phyloP scores from a whole-genome alignment of 306 rosid species.

The Nissolia schottii region DNA sequence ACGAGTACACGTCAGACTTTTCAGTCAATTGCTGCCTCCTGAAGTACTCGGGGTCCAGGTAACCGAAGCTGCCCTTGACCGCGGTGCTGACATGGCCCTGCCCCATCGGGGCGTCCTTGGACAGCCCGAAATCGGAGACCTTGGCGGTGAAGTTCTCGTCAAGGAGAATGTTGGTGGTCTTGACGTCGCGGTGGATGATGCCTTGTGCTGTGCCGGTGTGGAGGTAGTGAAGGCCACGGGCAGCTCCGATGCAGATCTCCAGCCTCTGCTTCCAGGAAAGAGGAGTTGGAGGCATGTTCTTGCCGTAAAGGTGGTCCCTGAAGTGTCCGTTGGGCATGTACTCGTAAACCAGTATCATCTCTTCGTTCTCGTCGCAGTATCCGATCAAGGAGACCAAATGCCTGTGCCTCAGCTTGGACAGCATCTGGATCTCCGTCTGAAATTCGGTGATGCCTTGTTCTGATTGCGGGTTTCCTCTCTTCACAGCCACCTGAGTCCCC shows the following conservation, averaged over 20 bases:
- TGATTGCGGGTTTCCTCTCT: constrained; percentile 60
- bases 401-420: constrained; percentile 55
- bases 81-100: constrained; percentile 62
- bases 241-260: too few species aligned
- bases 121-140: constrained; percentile 56
- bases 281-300: constrained; percentile 33
- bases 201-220: constrained; percentile 63
- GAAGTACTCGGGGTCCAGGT: too few species aligned
- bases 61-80: too few species aligned
- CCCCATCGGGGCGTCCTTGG: constrained; percentile 54
- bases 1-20: too few species aligned
- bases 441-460: constrained; percentile 60
- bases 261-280: constrained; percentile 59
- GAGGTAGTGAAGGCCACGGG: constrained; percentile 59
- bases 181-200: constrained; percentile 56
- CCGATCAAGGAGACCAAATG: constrained; percentile 60
- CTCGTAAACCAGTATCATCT: too few species aligned
- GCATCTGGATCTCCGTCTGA: constrained; percentile 57
- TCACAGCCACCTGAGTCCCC: constrained; percentile 52
- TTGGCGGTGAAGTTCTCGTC: constrained; percentile 57
- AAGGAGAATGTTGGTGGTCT: constrained; percentile 52
- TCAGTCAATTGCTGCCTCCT: too few species aligned
- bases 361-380: constrained; percentile 54
- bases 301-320: constrained; percentile 58
- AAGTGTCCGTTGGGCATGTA: too few species aligned